phyloP scores from a whole-genome alignment of 768 basidiomycete genomes.

The Amanita inopinata region DNA sequence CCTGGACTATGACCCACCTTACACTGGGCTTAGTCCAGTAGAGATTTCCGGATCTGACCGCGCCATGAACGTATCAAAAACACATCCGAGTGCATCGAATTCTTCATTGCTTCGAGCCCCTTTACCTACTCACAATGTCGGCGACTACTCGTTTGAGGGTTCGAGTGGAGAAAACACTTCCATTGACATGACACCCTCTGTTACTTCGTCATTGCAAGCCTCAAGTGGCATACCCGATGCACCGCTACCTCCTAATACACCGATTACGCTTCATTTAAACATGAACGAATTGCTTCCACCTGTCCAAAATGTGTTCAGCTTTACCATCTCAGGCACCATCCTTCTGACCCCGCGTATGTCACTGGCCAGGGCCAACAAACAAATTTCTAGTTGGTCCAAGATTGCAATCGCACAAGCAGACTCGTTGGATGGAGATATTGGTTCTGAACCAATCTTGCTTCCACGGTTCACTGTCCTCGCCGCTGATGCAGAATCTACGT shows the following conservation, averaged over 20 bases:
- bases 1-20: constrained; percentile 30
- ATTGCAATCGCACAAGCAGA: constrained; percentile 15
- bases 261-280: constrained; percentile 69
- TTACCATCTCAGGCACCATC: constrained; percentile 57
- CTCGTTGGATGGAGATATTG: constrained; percentile 16
- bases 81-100: constrained; percentile 35
- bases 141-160: constrained; percentile 72
- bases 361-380: constrained; percentile 18
- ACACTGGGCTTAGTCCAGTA: constrained; percentile 15
- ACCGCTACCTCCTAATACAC: constrained; percentile 38
- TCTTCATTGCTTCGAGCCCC: constrained; percentile 69
- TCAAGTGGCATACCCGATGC: constrained; percentile 18
- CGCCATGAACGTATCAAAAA: constrained; percentile 20
- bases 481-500: constrained; percentile 51
- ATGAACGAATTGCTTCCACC: constrained; percentile 69
- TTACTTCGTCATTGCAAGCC: constrained; percentile 38
- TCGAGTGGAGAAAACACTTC: constrained; percentile 27
- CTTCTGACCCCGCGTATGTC: constrained; percentile 41
- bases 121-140: constrained; percentile 50
- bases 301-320: constrained; percentile 53
- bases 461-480: constrained; percentile 65
- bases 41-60: constrained; percentile 9
- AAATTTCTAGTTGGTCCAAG: constrained; percentile 12
- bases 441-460: constrained; percentile 44
- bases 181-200: constrained; percentile 29